phyloP scores from a whole-genome alignment of 139 green algal genomes.

The Desmodesmus armatus region DNA sequence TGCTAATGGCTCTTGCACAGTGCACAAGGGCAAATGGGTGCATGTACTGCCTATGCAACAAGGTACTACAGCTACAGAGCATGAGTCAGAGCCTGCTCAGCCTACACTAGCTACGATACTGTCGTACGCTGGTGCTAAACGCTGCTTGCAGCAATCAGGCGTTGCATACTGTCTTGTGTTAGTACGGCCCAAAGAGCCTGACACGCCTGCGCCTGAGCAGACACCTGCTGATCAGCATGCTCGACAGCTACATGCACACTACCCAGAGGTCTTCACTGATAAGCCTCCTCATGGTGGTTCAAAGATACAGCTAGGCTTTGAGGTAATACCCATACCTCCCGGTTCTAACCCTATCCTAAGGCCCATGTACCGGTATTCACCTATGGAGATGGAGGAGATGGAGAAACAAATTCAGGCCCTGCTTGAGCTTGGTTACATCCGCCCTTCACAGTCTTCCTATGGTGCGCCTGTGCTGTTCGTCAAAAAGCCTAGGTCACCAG shows the following conservation, averaged over 20 bases:
- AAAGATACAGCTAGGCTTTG: background rate
- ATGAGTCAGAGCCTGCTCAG: background rate
- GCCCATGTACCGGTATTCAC: slow-evolving; percentile 53
- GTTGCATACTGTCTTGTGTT: slow-evolving; percentile 13
- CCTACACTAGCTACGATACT: background rate
- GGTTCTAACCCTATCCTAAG: slow-evolving; percentile 33
- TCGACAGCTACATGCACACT: background rate
- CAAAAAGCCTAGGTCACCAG: slow-evolving; percentile 54
- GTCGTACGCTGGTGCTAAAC: background rate
- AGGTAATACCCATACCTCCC: slow-evolving; percentile 40
- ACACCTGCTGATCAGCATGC: background rate
- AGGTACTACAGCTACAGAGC: background rate
- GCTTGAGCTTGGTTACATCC: slow-evolving; percentile 63
- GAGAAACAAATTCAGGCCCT: slow-evolving; percentile 60
- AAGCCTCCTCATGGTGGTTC: slow-evolving; percentile 3
- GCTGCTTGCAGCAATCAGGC: background rate
- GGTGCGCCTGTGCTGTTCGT: slow-evolving; percentile 63
- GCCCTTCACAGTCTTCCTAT: slow-evolving; percentile 58
- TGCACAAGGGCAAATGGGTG: background rate
- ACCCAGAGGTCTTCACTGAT: background rate
- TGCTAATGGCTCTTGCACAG: background rate
- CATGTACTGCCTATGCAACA: background rate
- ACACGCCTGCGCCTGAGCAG: background rate
- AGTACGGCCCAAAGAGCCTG: background rate
- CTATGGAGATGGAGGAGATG: slow-evolving; percentile 61